Evolutionary conservation across 768 basidiomycete species (phyloP), one percentile per base, ranked within the genome.

Genomic region (Podaxis carcinomalis): DNA sequence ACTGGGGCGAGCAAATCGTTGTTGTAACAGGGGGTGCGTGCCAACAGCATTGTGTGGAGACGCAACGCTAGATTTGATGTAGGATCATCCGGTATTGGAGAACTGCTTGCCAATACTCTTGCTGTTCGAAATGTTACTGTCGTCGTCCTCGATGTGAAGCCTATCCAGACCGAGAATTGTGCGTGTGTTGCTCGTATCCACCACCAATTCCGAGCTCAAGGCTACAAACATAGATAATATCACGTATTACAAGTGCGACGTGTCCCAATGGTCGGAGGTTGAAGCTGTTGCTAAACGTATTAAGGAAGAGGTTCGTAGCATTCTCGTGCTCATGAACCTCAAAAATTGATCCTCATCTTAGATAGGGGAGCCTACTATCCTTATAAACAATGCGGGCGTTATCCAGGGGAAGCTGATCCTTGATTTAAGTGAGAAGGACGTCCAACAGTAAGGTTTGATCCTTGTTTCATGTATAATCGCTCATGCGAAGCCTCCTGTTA

Each of bases 331-430:
- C 27, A 56, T 44, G 37, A 5, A 23, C 27, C 56, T 47, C n/a
- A 42, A 21, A 32, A 58, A 23, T 63, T 61, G 32, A 51, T 56
- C 51, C 49, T 47, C 32, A 51, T 27, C 49, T 56, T 66, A 95
- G 92, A 80, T 96, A 56, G 95, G 93, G 2, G 81, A 90, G 61
- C 92, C 92, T 0, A 97, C 97, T 0, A 82, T 98, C 40, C 75
- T 99, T 23, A 79, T 99, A 66, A 98, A 98, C 76, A 98, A 96
- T 69, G 97, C 96, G 0, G 97, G 95, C 19, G 87, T 97, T 60
- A 92, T 91, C 25, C 92, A 95, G 74, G 94, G 95, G 25, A 95
- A 95, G 67, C 75, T 87, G 1, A 75, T 99, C 35, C 75, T 95
- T 11, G 95, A 98, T 68, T 77, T 97, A 61, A 77, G 74, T 1